Percentiles rank a stretch among this genome's conserved stretches.
These are phyloP conservation scores for Aspergillus udagawae DNA, from an alignment of 2,329 filamentous ascomycete genomes.

Conservation along the genomic window DNA sequence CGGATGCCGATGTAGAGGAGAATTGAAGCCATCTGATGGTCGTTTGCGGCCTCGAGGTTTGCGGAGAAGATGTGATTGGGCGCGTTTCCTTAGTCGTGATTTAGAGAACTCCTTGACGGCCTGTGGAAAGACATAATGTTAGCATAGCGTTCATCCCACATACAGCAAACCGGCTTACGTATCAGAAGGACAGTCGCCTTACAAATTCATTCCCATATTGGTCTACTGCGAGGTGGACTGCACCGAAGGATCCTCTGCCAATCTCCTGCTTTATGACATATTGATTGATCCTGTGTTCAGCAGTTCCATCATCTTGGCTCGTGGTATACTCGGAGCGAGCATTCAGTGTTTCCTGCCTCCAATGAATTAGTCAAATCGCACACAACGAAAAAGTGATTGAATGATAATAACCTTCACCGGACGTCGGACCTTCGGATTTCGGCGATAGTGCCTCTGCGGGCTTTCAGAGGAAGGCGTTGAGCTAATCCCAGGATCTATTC, in stretches of 20 bases:
- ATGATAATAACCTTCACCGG: constrained; percentile 54
- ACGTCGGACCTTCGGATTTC: constrained; percentile 57
- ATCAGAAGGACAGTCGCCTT: constrained; percentile 35
- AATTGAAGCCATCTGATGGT: constrained; percentile 58
- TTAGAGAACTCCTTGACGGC: constrained; percentile 98
- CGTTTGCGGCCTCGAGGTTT: constrained; percentile 53
- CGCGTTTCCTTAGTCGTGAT: constrained; percentile 78
- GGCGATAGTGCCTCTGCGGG: constrained; percentile 62
- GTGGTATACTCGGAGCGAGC: constrained; percentile 82
- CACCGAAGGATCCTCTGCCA: constrained; percentile 91
- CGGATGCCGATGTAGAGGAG: constrained; percentile 60
- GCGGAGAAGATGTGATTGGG: constrained; percentile 81
- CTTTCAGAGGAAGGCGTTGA: constrained; percentile 58
- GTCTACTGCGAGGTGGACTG: constrained; percentile 85
- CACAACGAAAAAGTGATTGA: not conserved
- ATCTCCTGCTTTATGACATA: constrained; percentile 94
- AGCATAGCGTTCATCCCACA: constrained; percentile 14
- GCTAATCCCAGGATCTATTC: constrained; percentile 30
- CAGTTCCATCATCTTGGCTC: constrained; percentile 74
- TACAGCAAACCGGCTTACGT: not conserved
- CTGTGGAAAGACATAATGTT: constrained; percentile 43
- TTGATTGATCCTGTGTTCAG: constrained; percentile 87
- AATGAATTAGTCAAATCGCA: not conserved
- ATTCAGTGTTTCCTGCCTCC: constrained; percentile 76
- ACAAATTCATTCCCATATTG: constrained; percentile 93